phyloP scores from a whole-genome alignment of 2,329 filamentous ascomycete genomes.

The Pestalotiopsis sp. region DNA sequence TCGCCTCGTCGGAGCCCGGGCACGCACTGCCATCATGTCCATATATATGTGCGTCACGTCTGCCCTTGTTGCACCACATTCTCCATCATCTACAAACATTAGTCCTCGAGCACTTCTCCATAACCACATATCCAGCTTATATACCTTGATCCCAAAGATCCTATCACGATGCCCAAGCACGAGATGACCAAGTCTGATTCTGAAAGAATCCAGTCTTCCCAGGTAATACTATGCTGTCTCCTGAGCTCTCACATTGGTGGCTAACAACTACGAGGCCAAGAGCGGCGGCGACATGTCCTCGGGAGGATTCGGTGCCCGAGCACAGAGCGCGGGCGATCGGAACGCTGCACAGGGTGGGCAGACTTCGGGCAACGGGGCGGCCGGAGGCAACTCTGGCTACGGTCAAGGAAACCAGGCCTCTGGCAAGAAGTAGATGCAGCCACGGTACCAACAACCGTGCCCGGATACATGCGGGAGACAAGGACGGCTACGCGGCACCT shows the following conservation, averaged over 20 bases:
- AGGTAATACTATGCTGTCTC: neutral
- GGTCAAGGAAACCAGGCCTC: neutral
- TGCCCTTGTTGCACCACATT: neutral
- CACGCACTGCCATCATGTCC: neutral
- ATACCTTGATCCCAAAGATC: neutral
- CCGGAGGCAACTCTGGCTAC: neutral
- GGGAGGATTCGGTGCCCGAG: slow-evolving; percentile 18
- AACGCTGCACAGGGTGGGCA: slow-evolving; percentile 14
- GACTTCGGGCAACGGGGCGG: neutral
- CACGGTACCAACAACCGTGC: no score
- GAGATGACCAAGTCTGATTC: slow-evolving; percentile 1
- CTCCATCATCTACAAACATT: neutral
- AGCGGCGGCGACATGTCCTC: slow-evolving; percentile 19
- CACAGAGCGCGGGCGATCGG: slow-evolving; percentile 17
- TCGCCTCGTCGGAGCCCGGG: neutral
- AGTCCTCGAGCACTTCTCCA: neutral
- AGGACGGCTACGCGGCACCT: neutral
- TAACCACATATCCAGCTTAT: neutral
- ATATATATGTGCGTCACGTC: neutral
- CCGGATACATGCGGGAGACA: no score
- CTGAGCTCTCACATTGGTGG: fast-evolving
- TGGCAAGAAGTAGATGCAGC: neutral
- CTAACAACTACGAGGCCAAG: slow-evolving; percentile 16
- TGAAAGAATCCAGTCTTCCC: neutral
- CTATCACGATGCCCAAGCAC: neutral